Evolutionary conservation across 257 asterid species (phyloP).

Genomic region (Paulownia fortunei): DNA sequence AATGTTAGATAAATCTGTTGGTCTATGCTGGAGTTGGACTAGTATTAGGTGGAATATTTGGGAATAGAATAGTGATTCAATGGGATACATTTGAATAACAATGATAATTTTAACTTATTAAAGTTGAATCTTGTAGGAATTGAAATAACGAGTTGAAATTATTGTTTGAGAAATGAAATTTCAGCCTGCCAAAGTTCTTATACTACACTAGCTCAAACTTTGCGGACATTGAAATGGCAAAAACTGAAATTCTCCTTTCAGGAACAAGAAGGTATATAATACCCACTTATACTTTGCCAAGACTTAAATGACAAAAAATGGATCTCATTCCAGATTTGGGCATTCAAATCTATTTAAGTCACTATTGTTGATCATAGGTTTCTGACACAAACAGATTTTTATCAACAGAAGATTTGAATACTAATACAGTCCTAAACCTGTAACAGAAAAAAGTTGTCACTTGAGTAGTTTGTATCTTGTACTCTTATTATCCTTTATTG

Average conservation of each 20-base stretch:
- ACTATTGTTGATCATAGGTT: not conserved
- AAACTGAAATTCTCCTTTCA: not conserved
- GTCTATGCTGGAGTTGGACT: slow-evolving; percentile 20
- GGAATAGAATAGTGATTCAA: not conserved
- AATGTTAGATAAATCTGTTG: not conserved
- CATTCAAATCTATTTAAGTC: not conserved
- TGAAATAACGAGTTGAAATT: not conserved
- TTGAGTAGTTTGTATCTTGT: not conserved
- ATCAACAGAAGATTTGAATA: not conserved
- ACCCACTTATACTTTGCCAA: not conserved
- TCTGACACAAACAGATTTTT: not conserved
- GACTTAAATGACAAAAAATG: not conserved
- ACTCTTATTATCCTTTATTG: slow-evolving; percentile 1
- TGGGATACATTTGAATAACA: not conserved
- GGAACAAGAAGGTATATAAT: not conserved
- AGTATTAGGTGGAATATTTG: not conserved
- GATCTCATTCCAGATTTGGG: not conserved
- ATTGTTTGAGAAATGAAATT: not conserved
- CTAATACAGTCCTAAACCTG: not conserved
- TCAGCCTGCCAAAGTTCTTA: not conserved
- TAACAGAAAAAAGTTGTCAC: not conserved
- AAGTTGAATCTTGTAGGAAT: not conserved
- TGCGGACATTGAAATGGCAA: not conserved
- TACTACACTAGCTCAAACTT: not conserved
- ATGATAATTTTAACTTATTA: not conserved